Evolutionary conservation across 345 rosid species (phyloP).

Genomic region (Eucalyptus microcorys): DNA sequence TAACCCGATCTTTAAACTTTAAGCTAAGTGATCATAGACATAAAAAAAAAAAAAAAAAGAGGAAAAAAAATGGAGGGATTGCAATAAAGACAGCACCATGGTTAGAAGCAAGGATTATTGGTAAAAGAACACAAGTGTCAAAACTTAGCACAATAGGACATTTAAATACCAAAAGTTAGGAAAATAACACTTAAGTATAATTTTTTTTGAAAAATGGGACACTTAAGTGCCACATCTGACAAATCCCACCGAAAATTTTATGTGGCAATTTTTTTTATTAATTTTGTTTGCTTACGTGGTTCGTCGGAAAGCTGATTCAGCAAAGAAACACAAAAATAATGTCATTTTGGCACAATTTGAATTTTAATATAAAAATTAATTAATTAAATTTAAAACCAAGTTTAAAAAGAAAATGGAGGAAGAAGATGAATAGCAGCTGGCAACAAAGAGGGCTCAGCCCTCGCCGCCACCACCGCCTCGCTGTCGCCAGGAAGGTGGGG

Average conservation of each 20-base stretch:
- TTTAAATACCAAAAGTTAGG: rapidly evolving
- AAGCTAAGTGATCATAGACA: background rate
- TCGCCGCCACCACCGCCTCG: no score
- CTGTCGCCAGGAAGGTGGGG: no score
- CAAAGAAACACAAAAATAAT: rapidly evolving
- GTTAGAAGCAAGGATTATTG: background rate
- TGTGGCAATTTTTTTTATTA: rapidly evolving
- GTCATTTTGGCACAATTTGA: no score
- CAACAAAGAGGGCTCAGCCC: no score
- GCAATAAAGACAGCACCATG: background rate
- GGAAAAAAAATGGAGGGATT: no score
- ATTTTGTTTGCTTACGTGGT: rapidly evolving
- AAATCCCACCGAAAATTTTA: rapidly evolving
- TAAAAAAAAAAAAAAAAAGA: no score
- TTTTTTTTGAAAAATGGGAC: rapidly evolving
- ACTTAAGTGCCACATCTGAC: rapidly evolving
- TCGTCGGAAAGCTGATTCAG: rapidly evolving
- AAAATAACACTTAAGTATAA: no score
- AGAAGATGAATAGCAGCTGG: no score
- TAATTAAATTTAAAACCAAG: no score
- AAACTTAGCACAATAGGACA: rapidly evolving
- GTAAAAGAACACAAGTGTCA: no score
- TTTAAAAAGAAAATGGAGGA: no score
- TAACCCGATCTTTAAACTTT: background rate
- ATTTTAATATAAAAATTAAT: no score